Evolutionary conservation across 2,329 filamentous ascomycete species (phyloP), one percentile per base, ranked within the genome.

Genomic region (Tolypocladium tundrense): DNA sequence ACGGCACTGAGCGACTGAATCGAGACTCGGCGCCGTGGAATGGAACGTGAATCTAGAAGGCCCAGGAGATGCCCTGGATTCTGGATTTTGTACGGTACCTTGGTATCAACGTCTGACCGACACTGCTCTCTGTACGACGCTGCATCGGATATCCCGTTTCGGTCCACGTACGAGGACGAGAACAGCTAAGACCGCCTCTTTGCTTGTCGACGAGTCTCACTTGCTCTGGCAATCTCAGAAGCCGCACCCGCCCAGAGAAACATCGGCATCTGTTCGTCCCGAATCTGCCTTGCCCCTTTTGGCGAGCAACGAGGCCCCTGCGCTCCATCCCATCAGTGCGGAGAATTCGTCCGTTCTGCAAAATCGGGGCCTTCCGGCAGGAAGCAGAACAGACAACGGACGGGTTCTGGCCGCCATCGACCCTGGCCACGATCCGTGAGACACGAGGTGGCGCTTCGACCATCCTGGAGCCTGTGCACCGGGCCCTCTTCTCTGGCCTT

Each of bases 401-500:
- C 9, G 7, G 9, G 42, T 4, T 39, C 42, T 43, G 21, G 45
- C 24, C 24, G 3, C 45, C 27, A 16, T 19, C 39, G 24, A 19
- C 45, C 45, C 52, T 9, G 37, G 37, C 53, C 52, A 40, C 24
- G 21, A 45, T 42, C 57, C 45, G 53, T 31, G 57, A 58, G 57
- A 58, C 57, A 58, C 35, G 48, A 50, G 58, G 59, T 61, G 58
- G 60, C 52, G 54, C 56, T 54, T 55, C 37, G 41, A 48, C 55
- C 50, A 43, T 33, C 31, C 48, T 51, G 16, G 48, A 51, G 48
- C 27, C 48, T 51, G 27, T 35, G 27, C 48, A 19, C 31, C 24
- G 7, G 7, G 24, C 43, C 43, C 24, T 50, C 27, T 50, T n/a
- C 19, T 31, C 7, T 51, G 4, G 27, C 9, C 16, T 33, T 7